These are phyloP conservation scores for Penicillium dipodomyicola DNA, from an alignment of 495 filamentous ascomycete genomes.

Conservation along the genomic window DNA sequence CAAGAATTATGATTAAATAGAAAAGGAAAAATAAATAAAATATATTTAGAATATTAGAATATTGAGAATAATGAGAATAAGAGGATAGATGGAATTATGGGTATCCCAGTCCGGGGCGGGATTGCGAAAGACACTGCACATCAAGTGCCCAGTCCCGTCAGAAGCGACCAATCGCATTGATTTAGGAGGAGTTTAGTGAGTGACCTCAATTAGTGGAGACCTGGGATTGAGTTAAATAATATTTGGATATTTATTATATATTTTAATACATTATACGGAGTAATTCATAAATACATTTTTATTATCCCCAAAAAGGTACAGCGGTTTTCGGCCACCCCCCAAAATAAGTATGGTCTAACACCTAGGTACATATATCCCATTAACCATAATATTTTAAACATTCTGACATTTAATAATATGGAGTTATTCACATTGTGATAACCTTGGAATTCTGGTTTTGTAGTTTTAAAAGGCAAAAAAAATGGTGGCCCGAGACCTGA, in stretches of 20 bases:
- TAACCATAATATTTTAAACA: too few relatives aligned
- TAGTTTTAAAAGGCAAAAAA: background rate
- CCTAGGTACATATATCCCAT: background rate
- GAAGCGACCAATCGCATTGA: constrained; percentile 1
- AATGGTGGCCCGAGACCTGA: constrained; percentile 2
- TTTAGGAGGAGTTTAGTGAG: background rate
- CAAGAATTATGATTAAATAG: constrained; percentile 11
- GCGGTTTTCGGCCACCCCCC: background rate
- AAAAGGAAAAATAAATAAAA: too few relatives aligned
- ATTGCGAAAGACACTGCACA: constrained; percentile 21
- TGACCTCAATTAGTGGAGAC: background rate
- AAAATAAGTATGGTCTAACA: background rate
- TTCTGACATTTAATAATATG: too few relatives aligned
- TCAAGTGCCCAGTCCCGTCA: constrained; percentile 16
- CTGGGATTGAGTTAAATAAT: too few relatives aligned
- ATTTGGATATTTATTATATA: background rate
- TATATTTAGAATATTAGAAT: background rate
- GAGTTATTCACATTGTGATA: too few relatives aligned
- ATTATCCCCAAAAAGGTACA: background rate
- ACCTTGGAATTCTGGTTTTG: background rate
- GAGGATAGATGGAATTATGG: too few relatives aligned
- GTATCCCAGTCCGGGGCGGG: constrained; percentile 25
- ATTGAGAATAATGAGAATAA: background rate
- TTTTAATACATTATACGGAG: background rate
- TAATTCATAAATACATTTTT: background rate